Conservation (phyloP, 2,329 filamentous ascomycete genomes). For the Ambrosiella beaveri region DNA sequence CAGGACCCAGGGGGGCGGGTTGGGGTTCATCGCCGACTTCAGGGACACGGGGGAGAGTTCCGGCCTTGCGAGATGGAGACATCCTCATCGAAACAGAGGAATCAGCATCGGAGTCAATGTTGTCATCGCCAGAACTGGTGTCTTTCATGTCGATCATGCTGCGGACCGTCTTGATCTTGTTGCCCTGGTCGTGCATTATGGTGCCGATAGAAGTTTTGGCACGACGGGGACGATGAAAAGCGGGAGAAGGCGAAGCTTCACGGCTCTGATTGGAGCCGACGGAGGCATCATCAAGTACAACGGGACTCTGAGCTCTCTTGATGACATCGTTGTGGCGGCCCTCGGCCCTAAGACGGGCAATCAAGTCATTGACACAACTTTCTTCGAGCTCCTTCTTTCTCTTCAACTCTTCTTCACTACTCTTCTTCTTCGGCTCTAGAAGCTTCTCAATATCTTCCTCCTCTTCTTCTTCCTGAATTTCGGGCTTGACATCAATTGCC, state of each 20-base stretch:
- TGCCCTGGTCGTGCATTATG: background rate
- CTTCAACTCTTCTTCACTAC: conserved; percentile 10
- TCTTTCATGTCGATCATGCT: conserved; percentile 6
- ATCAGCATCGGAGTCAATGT: background rate
- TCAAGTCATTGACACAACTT: conserved; percentile 9
- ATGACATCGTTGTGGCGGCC: conserved; percentile 6
- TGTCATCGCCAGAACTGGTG: conserved; percentile 2
- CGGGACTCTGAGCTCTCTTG: conserved; percentile 7
- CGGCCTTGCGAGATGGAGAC: background rate
- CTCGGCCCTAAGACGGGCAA: conserved; percentile 8
- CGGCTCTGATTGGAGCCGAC: conserved; percentile 3
- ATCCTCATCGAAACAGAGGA: background rate
- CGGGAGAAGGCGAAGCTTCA: conserved; percentile 6
- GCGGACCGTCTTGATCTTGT: conserved; percentile 2
- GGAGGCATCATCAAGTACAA: conserved; percentile 3
- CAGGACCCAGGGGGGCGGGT: background rate
- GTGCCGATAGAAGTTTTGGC: background rate
- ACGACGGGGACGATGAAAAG: background rate
- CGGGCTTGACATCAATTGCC: background rate
- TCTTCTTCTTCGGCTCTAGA: conserved; percentile 13
- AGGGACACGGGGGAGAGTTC: background rate
- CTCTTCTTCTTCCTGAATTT: background rate
- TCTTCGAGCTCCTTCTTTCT: conserved; percentile 13
- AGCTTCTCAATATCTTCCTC: conserved; percentile 1
- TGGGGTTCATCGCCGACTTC: background rate